A percentile compares a stretch with the other conserved stretches of the same genome.
Evolutionary conservation across 805 yeast genomes (phyloP).

Genomic region (Candida morakotiae): DNA sequence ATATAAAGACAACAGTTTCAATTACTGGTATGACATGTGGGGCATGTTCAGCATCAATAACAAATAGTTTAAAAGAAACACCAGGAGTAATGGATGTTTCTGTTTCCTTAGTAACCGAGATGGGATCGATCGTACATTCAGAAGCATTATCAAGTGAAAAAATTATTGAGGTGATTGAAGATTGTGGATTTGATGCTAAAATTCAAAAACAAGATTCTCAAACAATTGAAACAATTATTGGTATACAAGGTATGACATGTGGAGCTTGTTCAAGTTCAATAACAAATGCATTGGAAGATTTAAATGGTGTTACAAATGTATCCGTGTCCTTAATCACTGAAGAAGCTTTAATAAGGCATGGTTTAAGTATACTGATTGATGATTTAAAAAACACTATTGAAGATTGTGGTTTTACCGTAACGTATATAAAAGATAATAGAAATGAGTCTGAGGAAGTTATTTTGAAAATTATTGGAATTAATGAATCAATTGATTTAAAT

Average conservation of each 20-base stretch:
- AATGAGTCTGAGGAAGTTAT: conserved; percentile 23
- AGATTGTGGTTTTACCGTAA: conserved; percentile 41
- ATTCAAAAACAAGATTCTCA: background rate
- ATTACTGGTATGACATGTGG: conserved; percentile 45
- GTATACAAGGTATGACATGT: conserved; percentile 33
- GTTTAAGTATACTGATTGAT: conserved; percentile 10
- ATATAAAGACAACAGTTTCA: background rate
- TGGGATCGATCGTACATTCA: conserved; percentile 23
- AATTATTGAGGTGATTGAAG: conserved; percentile 48
- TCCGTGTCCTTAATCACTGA: conserved; percentile 36
- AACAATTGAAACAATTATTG: background rate
- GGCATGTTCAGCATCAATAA: conserved; percentile 39
- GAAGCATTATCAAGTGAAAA: conserved; percentile 10
- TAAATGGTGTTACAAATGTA: conserved; percentile 21
- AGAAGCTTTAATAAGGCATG: conserved; percentile 25
- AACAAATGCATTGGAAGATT: conserved; percentile 23
- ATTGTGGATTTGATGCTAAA: conserved; percentile 40
- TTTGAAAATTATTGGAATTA: conserved; percentile 31
- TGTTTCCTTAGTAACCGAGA: conserved; percentile 36
- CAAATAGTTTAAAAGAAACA: conserved; percentile 22
- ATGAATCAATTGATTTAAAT: conserved; percentile 21
- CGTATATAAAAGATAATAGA: background rate
- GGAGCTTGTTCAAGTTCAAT: conserved; percentile 40
- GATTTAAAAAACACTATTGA: conserved; percentile 44
- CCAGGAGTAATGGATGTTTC: conserved; percentile 23